Base-by-base conservation (phyloP, 768 basidiomycete genomes). In the Lentinula sp. region DNA sequence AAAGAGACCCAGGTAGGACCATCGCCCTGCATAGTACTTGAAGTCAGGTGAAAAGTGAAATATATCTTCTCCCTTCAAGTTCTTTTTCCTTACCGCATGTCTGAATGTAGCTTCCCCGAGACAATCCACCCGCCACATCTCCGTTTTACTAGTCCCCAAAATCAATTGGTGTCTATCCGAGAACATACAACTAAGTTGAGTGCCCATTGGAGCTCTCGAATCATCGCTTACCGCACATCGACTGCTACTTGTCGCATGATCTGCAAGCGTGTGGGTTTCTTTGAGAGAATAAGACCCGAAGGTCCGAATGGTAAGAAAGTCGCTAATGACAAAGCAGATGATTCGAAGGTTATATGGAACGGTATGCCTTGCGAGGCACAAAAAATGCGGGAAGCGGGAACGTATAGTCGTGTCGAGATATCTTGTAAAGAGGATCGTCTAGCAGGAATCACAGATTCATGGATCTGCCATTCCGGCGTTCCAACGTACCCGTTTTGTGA, bases 201-300 rank as follows among this genome's bases (percentile, higher is more conserved):
- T 55, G 40, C 5, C 15, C 3, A 39, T 8, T 4, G 13, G 37
- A 39, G 11, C 6, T 13, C 37, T 8, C 37, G 7, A 39, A 8
- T 8, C 18, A 54, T 52, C 21, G 59, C 73, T 35, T 63, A 80
- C 81, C 80, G 80, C 31, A 86, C 85, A 68, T 91, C 88, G 8
- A 89, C 86, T 6, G 78, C 80, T 3, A 82, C 80, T 69, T 91
- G 89, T 58, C 89, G 78, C 71, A 89, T 76, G 21, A 90, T 65
- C 64, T 86, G 81, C 28, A 91, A 72, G 6, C 78, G 80, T 5
- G 85, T 88, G 18, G 72, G 67, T 59, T 70, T 75, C 48, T 71
- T 74, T 8, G 63, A 54, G 6, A 73, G 60, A 64, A 72, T 62
- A 66, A 75, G 59, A 62, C 71, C 53, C 9, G 76, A 76, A 0